Base-by-base conservation (phyloP, 148 eudicot genomes). In the Diospyros kaki region DNA sequence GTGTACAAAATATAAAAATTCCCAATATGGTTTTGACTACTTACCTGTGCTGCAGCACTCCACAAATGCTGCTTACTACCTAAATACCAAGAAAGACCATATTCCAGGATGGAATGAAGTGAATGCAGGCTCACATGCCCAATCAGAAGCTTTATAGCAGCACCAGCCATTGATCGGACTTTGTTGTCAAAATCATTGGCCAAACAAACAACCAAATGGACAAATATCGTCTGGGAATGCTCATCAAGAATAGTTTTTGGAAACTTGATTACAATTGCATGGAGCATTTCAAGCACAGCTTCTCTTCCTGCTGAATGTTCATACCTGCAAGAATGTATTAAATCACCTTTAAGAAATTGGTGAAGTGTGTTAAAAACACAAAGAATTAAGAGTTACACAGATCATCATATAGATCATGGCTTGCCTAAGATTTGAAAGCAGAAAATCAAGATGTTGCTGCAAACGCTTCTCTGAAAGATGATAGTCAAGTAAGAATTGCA, bases 11-110 rank as follows among this genome's bases (percentile, higher is more conserved):
- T 12, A 18, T 59, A 48, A 2, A 39, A 72, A 10, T 48, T 59
- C 5, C 28, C 66, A 73, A 42, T 4, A 38, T 17, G 1, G 41
- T 18, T 6, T 62, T 15, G 61, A 10, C n/a, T 44, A 4, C 65
- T 75, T 82, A 95, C 98, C 96, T 95, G 96, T 62, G 97, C 96
- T 68, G 96, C 89, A 69, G 90, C 84, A 86, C 92, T 83, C 88
- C 94, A 87, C 12, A 92, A 71, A 51, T 83, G 80, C 69, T 84
- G 86, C 28, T 88, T 84, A 62, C 79, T 89, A 38, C 91, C 94
- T 72, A 82, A 48, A 73, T 90, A 95, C 96, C 96, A 95, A 67
- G 88, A 77, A 71, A 88, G 83, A 74, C 91, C 80, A 71, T 80
- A 80, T 77, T 89, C 84, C 4, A 92, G 80, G 61, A 89, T 86